Evolutionary conservation across 768 basidiomycete genomes (phyloP), one percentile per base, ranked within the genome.

Genomic region (Lyophyllum decastes): DNA sequence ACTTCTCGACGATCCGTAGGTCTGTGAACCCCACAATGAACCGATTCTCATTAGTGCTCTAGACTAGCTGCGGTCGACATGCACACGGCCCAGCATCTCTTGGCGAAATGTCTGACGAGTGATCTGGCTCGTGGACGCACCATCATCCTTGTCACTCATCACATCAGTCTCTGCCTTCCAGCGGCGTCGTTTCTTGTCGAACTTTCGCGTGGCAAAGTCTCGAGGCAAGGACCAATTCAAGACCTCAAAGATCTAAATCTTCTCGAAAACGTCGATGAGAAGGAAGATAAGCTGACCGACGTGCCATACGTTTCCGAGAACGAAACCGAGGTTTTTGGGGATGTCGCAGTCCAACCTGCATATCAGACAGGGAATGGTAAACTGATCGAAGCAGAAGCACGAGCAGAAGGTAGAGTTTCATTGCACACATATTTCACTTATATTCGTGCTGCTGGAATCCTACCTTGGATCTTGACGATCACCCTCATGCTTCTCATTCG

Each of bases 91-190:
- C 80, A 82, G 44, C 86, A 89, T 63, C 70, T 95, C 19, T 84
- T 90, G 54, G 71, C 76, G 14, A 73, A 82, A 34, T 91, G 89
- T 60, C 72, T 94, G 16, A 74, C 75, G 9, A 87, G 92, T 8
- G 70, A 78, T 1, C 76, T 94, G 16, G 82, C 87, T 58, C 71
- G 73, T 16, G 81, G 77, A 50, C 78, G 92, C 16, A 94, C 92
- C 0, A 81, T 94, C 61, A 80, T 94, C 57, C 79, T 95, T 17
- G 90, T 94, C 52, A 94, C 92, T 0, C 93, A 95, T 67, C 90
- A 93, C 65, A 83, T 91, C 55, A 80, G 77, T 33, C 78, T 94
- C 6, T 90, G 89, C 64, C 76, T 90, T 0, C 87, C 89, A 0
- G 73, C 80, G 17, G 85, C 91, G 0, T 73, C 82, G 1, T 89